Conservation (phyloP, 2,329 filamentous ascomycete genomes). For the Cercospora zeina region DNA sequence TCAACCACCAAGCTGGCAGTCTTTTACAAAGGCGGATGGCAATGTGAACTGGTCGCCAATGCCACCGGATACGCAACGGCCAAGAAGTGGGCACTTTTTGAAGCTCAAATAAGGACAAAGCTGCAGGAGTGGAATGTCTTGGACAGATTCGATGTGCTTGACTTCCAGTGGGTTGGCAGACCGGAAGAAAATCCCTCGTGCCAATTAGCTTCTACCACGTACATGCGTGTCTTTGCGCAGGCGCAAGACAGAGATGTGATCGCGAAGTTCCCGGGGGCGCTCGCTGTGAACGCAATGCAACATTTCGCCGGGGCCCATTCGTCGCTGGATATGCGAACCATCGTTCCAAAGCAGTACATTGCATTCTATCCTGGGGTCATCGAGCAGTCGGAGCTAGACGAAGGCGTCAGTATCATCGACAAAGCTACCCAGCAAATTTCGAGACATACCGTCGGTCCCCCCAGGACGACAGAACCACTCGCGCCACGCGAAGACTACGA, state of each 20-base stretch:
- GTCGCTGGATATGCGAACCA: conserved; percentile 32
- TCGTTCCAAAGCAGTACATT: conserved; percentile 31
- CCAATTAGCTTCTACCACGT: conserved; percentile 47
- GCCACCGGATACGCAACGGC: conserved; percentile 48
- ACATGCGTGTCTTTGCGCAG: conserved; percentile 45
- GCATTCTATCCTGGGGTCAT: conserved; percentile 34
- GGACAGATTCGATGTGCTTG: conserved; percentile 32
- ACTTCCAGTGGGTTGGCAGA: conserved; percentile 36
- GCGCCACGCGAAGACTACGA: conserved; percentile 38
- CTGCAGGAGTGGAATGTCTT: conserved; percentile 36
- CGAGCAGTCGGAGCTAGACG: conserved; percentile 29
- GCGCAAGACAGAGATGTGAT: conserved; percentile 30
- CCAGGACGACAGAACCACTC: conserved; percentile 28
- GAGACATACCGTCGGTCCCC: conserved; percentile 31
- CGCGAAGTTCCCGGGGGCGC: conserved; percentile 28
- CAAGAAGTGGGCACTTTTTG: conserved; percentile 48
- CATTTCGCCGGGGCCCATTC: conserved; percentile 35
- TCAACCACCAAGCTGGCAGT: conserved; percentile 54
- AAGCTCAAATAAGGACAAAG: conserved; percentile 46
- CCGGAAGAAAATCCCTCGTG: conserved; percentile 41
- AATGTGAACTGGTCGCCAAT: conserved; percentile 48
- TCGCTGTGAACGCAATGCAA: conserved; percentile 33
- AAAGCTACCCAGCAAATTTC: conserved; percentile 16
- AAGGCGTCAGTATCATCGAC: conserved; percentile 32
- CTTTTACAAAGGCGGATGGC: conserved; percentile 48